Evolutionary conservation across 2,329 filamentous ascomycete genomes (phyloP), one percentile per base, ranked within the genome.

Genomic region (Penicillium sp.): DNA sequence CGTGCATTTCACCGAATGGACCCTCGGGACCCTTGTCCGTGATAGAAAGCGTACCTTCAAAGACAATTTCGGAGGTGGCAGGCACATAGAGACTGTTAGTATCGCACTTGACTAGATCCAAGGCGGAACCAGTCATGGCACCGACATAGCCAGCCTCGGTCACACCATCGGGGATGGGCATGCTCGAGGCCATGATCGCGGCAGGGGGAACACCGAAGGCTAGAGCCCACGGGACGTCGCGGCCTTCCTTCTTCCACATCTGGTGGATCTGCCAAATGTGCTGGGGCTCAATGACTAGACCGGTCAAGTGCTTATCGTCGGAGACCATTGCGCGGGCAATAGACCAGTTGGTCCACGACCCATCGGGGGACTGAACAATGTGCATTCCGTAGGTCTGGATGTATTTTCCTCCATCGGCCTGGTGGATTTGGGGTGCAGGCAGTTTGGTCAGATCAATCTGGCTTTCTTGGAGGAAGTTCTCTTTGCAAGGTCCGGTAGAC

Each of bases 101-200:
- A n/a, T 78, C 76, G 48, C 75, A 78, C 54, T 77, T 78, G 32
- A 75, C 71, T 0, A 79, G 54, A 29, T 78, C 71, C 6, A 78
- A 49, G 0, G 75, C 62, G 0, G 59, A 51, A 2, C 75, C 75
- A 1, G 66, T 66, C 46, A 79, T 63, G 0, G 75, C 69, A 1
- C 76, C 75, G 6, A 77, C 65, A 45, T 77, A 79, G 1, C 66
- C 73, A 3, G 69, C 70, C 57, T 79, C 77, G 0, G 69, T 71
- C 0, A 77, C 63, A 0, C 74, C 73, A 17, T 73, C 72, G 0
- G 76, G 75, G n/a, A 77, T 60, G 0, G 75, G 75, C 72, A 77
- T 75, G 24, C 65, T 67, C 0, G 73, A 62, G 0, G 73, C 75
- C 64, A 79, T 74, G 34, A 72, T 72, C 1, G 74, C 75, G 0